phyloP scores from a whole-genome alignment of 352 stramenopile species.

The Phytophthora colocasiae region DNA sequence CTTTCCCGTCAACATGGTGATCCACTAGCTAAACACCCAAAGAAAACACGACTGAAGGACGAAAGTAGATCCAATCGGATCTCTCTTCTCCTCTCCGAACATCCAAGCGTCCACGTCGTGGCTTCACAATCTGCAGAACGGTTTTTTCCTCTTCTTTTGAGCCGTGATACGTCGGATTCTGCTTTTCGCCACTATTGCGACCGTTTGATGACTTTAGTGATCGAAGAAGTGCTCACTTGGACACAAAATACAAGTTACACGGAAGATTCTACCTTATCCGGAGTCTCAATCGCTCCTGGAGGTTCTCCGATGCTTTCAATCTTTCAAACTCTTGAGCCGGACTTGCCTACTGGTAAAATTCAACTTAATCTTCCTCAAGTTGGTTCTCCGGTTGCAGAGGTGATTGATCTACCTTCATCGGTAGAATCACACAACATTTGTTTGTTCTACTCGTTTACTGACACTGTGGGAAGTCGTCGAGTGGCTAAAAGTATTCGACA shows the following conservation, averaged over 20 bases:
- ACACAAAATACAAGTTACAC: conserved; percentile 21
- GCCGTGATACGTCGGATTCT: conserved; percentile 10
- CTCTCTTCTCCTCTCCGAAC: not conserved
- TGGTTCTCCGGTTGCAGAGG: not conserved
- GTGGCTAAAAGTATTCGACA: conserved; percentile 27
- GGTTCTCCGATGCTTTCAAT: conserved; percentile 28
- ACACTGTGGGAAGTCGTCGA: conserved; percentile 1
- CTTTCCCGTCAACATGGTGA: conserved; percentile 50
- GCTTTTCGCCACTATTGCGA: conserved; percentile 40
- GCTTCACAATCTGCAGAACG: conserved; percentile 19
- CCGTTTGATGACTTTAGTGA: conserved; percentile 42
- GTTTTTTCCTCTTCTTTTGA: conserved; percentile 23
- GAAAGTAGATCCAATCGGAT: conserved; percentile 10
- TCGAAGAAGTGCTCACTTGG: conserved; percentile 46
- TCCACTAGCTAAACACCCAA: conserved; percentile 54
- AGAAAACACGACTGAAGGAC: conserved; percentile 17
- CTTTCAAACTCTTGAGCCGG: conserved; percentile 40
- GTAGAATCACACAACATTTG: conserved; percentile 25
- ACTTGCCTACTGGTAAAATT: conserved; percentile 34
- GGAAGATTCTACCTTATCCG: conserved; percentile 13
- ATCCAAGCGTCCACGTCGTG: conserved; percentile 7
- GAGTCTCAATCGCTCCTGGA: conserved; percentile 18
- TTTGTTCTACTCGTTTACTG: conserved; percentile 32
- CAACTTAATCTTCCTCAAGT: conserved; percentile 17
- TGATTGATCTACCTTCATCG: conserved; percentile 20